Evolutionary conservation across 2,329 filamentous ascomycete genomes (phyloP).

Genomic region (Stenocarpella maydis): DNA sequence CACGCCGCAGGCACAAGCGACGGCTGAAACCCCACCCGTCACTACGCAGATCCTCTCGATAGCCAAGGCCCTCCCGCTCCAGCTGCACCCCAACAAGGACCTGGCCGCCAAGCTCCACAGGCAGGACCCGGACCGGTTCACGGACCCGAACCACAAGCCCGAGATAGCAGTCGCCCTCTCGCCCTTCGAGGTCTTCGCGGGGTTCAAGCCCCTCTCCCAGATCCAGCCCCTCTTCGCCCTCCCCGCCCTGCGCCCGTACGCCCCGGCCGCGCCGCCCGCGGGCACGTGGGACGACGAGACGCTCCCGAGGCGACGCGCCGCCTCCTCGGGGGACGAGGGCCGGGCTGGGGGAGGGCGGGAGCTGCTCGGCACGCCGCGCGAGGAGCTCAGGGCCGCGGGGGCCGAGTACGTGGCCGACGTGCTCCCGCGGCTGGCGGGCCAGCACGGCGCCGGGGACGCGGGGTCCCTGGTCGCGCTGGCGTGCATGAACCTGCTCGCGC

Average conservation of each 20-base stretch:
- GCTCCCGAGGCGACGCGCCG: conserved; percentile 62
- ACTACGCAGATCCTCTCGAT: conserved; percentile 74
- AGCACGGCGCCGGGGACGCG: conserved; percentile 71
- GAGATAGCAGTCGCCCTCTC: conserved; percentile 78
- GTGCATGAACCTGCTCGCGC: conserved; percentile 77
- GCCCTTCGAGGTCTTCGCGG: conserved; percentile 79
- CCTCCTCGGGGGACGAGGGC: conserved; percentile 62
- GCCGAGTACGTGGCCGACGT: conserved; percentile 70
- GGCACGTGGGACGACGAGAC: conserved; percentile 62
- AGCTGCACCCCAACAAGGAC: conserved; percentile 77
- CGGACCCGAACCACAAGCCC: conserved; percentile 80
- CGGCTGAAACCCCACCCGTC: not conserved
- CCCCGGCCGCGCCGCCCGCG: conserved; percentile 53
- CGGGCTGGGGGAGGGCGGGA: conserved; percentile 61
- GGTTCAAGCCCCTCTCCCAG: conserved; percentile 72
- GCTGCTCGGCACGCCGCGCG: conserved; percentile 56
- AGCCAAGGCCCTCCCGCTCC: conserved; percentile 76
- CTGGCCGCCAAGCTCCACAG: conserved; percentile 71
- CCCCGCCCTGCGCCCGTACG: conserved; percentile 60
- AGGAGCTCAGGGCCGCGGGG: conserved; percentile 53
- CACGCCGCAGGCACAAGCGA: not conserved
- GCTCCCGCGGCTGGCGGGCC: conserved; percentile 68
- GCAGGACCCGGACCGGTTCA: conserved; percentile 70
- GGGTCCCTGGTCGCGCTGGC: conserved; percentile 74
- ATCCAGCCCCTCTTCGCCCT: conserved; percentile 68